Evolutionary conservation across 108 stramenopile genomes (phyloP).

Genomic region (Skeletonema potamos): DNA sequence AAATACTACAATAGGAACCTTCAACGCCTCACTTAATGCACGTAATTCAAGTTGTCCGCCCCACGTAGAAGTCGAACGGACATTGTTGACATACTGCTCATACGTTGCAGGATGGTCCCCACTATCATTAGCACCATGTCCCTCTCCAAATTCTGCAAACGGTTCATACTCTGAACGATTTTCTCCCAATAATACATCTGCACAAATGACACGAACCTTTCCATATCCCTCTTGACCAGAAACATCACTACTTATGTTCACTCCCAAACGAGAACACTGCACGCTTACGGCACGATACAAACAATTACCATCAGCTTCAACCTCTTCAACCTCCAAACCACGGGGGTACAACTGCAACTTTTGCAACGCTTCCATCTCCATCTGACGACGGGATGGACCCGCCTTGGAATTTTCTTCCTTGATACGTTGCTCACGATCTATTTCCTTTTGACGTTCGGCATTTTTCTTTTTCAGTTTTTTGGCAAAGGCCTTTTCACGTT

Average conservation of each 20-base stretch:
- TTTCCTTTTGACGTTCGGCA: slow-evolving; percentile 44
- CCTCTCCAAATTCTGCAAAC: slow-evolving; percentile 78
- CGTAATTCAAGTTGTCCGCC: slow-evolving; percentile 96
- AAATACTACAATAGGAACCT: slow-evolving; percentile 87
- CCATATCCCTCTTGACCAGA: slow-evolving; percentile 3
- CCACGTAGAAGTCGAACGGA: slow-evolving; percentile 90
- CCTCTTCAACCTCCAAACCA: slow-evolving; percentile 69
- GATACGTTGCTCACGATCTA: slow-evolving; percentile 47
- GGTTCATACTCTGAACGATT: slow-evolving; percentile 85
- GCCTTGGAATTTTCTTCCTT: slow-evolving; percentile 53
- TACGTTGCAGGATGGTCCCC: slow-evolving; percentile 54
- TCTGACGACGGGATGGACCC: slow-evolving; percentile 57
- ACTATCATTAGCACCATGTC: slow-evolving; percentile 34
- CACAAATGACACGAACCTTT: slow-evolving; percentile 62
- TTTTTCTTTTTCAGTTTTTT: slow-evolving; percentile 67
- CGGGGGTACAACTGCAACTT: slow-evolving; percentile 47
- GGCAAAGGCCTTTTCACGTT: slow-evolving; percentile 61
- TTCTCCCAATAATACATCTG: slow-evolving; percentile 50
- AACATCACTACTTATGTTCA: slow-evolving; percentile 16
- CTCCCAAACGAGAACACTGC: slow-evolving; percentile 50
- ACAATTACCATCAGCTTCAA: slow-evolving; percentile 94
- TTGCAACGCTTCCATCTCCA: slow-evolving; percentile 66
- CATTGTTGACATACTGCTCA: slow-evolving; percentile 81
- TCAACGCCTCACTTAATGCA: slow-evolving; percentile 77
- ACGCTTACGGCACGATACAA: slow-evolving; percentile 92